Conservation (phyloP, 441 rosid species). For the Erodium texanum region DNA sequence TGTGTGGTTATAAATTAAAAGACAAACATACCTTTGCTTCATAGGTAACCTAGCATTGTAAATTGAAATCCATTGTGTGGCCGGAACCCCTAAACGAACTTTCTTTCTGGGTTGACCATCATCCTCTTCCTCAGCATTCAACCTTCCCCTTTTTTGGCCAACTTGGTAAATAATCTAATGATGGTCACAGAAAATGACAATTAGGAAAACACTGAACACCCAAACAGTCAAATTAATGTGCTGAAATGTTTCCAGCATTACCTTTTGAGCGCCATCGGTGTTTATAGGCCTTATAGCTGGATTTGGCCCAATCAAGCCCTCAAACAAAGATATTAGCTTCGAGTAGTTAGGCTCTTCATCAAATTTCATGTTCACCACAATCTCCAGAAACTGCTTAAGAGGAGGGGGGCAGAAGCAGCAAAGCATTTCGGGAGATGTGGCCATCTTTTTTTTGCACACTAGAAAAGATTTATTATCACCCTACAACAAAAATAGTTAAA, state of each 20-base stretch:
- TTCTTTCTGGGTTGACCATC: conserved; percentile 95
- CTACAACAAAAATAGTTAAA: conserved; percentile 22
- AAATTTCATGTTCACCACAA: conserved; percentile 91
- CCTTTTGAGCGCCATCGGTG: conserved; percentile 98
- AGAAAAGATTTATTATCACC: conserved; percentile 95
- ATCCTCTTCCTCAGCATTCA: conserved; percentile 81
- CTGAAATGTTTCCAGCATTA: conserved; percentile 17
- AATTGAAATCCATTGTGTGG: conserved; percentile 93
- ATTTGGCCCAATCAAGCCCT: conserved; percentile 69
- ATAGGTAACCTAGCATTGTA: conserved; percentile 94
- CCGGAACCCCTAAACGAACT: conserved; percentile 93
- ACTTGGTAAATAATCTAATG: conserved; percentile 71
- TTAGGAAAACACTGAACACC: conserved; percentile 4
- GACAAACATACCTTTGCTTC: conserved; percentile 74
- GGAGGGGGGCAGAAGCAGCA: conserved; percentile 95
- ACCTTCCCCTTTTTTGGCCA: conserved; percentile 94
- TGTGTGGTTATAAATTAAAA: neutral
- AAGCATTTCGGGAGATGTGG: conserved; percentile 83
- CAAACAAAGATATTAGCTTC: conserved; percentile 76
- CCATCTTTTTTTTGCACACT: conserved; percentile 98
- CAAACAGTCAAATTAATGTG: conserved; percentile 7
- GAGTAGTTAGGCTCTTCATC: conserved; percentile 96
- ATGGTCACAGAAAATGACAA: conserved; percentile 1
- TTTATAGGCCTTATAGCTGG: conserved; percentile 91
- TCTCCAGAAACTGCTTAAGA: conserved; percentile 80